These are phyloP conservation scores for Colletotrichum neosansevieriae DNA, from an alignment of 2,329 filamentous ascomycete species.

Conservation along the genomic window DNA sequence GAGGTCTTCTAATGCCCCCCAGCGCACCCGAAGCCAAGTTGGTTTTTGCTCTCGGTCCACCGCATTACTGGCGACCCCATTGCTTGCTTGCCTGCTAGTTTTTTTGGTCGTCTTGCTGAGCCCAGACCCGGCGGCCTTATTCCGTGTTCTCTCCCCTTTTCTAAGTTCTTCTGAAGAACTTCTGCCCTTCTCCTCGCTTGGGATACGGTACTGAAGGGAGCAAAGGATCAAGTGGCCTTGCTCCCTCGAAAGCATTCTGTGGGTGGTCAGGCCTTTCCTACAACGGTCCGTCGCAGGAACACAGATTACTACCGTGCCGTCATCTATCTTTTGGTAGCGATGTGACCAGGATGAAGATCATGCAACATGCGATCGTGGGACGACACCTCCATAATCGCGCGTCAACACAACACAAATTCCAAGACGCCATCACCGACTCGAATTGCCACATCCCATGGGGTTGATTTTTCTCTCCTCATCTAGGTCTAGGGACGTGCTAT, in stretches of 20 bases:
- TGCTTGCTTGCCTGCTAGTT: background rate
- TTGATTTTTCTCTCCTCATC: background rate
- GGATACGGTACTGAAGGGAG: background rate
- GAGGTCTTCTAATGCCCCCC: constrained; percentile 9
- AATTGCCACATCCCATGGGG: background rate
- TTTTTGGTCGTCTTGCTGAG: background rate
- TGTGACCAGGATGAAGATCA: constrained; percentile 33
- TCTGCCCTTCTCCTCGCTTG: constrained; percentile 13
- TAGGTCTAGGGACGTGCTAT: background rate
- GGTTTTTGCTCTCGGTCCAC: constrained; percentile 12
- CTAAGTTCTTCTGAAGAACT: constrained; percentile 22
- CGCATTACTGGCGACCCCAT: constrained; percentile 11
- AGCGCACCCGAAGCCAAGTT: constrained; percentile 11
- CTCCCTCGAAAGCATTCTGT: background rate
- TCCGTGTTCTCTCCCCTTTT: constrained; percentile 10
- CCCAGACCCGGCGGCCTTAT: background rate
- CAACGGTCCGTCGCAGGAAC: constrained; percentile 7
- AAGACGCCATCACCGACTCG: background rate
- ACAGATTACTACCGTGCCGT: constrained; percentile 7
- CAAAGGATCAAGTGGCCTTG: constrained; percentile 8
- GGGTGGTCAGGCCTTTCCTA: constrained; percentile 5
- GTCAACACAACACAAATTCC: background rate
- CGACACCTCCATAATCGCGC: background rate
- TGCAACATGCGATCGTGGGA: constrained; percentile 30
- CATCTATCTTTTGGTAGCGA: background rate